A percentile compares a stretch with the other conserved stretches of the same genome.
Conservation (phyloP, 345 rosid genomes). For the Viola odorata region DNA sequence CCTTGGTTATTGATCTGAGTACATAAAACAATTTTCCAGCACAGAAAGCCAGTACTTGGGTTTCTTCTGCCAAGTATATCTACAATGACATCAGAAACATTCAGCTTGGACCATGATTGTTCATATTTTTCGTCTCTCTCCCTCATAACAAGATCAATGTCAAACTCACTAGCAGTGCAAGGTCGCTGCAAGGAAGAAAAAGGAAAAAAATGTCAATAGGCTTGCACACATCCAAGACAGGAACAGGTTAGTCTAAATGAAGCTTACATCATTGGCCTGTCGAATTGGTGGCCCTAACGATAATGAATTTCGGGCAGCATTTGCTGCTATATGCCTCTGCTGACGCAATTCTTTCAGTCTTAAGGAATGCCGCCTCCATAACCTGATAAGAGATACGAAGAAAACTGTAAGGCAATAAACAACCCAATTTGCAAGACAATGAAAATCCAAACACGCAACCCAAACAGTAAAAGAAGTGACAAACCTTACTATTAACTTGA, state of each 20-base stretch:
- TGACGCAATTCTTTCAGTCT: constrained; percentile 54
- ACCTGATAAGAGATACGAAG: constrained; percentile 38
- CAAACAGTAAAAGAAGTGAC: constrained; percentile 15
- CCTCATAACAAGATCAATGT: constrained; percentile 61
- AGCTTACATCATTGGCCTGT: constrained; percentile 52
- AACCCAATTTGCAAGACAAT: background rate
- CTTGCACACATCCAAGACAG: constrained; percentile 9
- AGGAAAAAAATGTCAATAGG: constrained; percentile 5
- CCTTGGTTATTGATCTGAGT: constrained; percentile 35
- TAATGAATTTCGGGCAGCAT: constrained; percentile 66
- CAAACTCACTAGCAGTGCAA: constrained; percentile 37
- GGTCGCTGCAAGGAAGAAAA: constrained; percentile 39
- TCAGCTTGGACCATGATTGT: constrained; percentile 76
- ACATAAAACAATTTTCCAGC: constrained; percentile 76
- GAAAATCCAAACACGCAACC: background rate
- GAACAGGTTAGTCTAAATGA: background rate
- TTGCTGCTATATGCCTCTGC: constrained; percentile 59
- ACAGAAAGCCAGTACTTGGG: constrained; percentile 58
- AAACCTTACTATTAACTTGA: constrained; percentile 81
- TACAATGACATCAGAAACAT: constrained; percentile 66
- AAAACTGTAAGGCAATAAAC: background rate
- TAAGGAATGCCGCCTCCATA: constrained; percentile 73
- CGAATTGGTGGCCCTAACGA: constrained; percentile 69
- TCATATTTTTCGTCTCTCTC: constrained; percentile 57
- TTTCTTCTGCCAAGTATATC: constrained; percentile 44